Percentiles rank a stretch among this genome's conserved stretches.
These are phyloP conservation scores for Pelargonium australe DNA, from an alignment of 441 rosid species.

Conservation along the genomic window DNA sequence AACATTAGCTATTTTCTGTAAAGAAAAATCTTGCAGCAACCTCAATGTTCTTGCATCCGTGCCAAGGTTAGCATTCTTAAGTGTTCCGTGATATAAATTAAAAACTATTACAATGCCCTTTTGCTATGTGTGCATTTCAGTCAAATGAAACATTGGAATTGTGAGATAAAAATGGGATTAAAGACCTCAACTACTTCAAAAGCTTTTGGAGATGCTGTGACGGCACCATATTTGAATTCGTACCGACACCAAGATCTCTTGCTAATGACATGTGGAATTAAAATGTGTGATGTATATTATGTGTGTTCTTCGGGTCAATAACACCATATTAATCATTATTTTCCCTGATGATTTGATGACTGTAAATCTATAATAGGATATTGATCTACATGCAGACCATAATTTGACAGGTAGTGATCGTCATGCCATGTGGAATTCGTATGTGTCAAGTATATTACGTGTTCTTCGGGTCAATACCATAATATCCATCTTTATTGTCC, in stretches of 20 bases:
- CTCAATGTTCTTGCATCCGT: neutral
- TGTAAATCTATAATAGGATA: too few species aligned
- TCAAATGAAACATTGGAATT: neutral
- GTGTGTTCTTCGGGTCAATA: neutral
- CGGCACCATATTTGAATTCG: neutral
- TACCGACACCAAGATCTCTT: neutral
- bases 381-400: neutral
- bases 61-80: neutral
- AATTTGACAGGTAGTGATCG: neutral
- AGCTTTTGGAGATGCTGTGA: neutral
- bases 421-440: neutral
- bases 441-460: too few species aligned
- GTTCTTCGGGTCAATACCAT: neutral
- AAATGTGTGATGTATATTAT: too few species aligned
- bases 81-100: neutral
- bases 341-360: too few species aligned
- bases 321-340: too few species aligned
- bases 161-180: neutral
- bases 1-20: neutral
- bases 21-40: neutral
- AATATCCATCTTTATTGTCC: too few species aligned
- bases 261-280: neutral
- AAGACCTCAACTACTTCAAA: neutral
- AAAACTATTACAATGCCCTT: neutral
- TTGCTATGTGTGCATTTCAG: neutral